Percentiles rank a stretch among this genome's conserved stretches.
phyloP scores from a whole-genome alignment of 2,329 filamentous ascomycete species.

The Ceratocystis harringtonii region DNA sequence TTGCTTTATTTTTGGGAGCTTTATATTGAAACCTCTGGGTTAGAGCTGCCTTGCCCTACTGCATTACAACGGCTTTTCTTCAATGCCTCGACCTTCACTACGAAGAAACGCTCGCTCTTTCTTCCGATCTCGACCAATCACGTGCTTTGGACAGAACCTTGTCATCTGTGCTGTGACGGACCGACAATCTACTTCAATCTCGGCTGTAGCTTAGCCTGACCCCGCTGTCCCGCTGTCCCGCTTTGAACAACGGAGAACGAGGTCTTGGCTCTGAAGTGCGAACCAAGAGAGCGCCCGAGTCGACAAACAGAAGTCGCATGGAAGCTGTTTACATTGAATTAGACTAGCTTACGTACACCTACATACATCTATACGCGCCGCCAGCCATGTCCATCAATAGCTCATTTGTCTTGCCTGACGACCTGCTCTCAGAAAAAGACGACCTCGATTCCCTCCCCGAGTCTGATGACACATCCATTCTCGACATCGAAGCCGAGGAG shows the following conservation, averaged over 20 bases:
- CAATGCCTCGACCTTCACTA: background rate
- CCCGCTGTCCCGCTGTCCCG: background rate
- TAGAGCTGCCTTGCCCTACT: background rate
- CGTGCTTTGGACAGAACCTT: background rate
- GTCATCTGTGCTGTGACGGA: too few species aligned
- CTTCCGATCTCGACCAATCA: background rate
- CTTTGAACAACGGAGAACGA: background rate
- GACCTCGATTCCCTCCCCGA: conserved; percentile 49
- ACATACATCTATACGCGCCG: too few species aligned
- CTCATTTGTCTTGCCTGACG: conserved; percentile 38
- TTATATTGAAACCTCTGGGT: background rate
- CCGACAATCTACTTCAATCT: background rate
- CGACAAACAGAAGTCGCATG: too few species aligned
- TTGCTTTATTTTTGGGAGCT: background rate
- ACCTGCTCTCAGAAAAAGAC: conserved; percentile 34
- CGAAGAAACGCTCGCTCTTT: background rate
- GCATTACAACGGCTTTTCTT: background rate
- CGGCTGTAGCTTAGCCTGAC: background rate
- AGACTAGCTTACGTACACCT: too few species aligned
- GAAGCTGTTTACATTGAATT: too few species aligned
- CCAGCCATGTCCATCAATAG: conserved; percentile 25
- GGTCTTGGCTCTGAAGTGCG: background rate
- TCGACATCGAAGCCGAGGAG: conserved; percentile 46
- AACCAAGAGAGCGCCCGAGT: too few species aligned
- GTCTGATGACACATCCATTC: conserved; percentile 32